Percentiles rank a stretch among this genome's conserved stretches.
phyloP scores from a whole-genome alignment of 2,329 filamentous ascomycete genomes.

The Tolypocladium pustulatum region DNA sequence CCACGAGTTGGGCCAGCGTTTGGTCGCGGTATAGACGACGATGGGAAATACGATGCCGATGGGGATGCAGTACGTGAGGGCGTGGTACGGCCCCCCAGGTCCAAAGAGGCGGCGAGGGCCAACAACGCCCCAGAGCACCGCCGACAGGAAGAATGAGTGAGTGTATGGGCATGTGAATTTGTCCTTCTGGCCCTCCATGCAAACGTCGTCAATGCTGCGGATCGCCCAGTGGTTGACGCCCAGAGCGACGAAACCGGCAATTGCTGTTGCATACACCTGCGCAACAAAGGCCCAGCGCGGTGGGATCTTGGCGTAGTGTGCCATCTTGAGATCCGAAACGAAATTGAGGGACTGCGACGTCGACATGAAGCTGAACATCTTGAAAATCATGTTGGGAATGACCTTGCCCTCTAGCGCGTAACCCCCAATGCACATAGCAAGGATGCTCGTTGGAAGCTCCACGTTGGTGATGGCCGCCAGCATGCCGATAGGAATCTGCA shows the following conservation, averaged over 20 bases:
- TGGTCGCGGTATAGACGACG: slow-evolving; percentile 6
- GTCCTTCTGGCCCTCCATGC: slow-evolving; percentile 35
- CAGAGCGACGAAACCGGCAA: slow-evolving; percentile 44
- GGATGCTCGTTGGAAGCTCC: slow-evolving; percentile 50
- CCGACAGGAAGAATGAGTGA: slow-evolving; percentile 47
- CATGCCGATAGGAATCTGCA: slow-evolving; percentile 45
- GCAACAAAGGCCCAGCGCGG: slow-evolving; percentile 43
- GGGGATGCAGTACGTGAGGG: slow-evolving; percentile 10
- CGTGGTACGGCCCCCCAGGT: slow-evolving; percentile 7
- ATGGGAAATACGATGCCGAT: slow-evolving; percentile 10
- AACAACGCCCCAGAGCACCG: slow-evolving; percentile 57
- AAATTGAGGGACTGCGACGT: slow-evolving; percentile 52
- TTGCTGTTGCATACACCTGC: slow-evolving; percentile 41
- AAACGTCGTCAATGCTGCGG: slow-evolving; percentile 45
- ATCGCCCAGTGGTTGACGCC: slow-evolving; percentile 51
- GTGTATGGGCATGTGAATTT: slow-evolving; percentile 40
- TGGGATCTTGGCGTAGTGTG: slow-evolving; percentile 51
- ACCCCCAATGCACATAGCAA: slow-evolving; percentile 56
- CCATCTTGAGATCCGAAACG: slow-evolving; percentile 48
- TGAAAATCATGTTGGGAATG: slow-evolving; percentile 62
- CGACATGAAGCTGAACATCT: slow-evolving; percentile 54
- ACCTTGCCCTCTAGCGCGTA: slow-evolving; percentile 56
- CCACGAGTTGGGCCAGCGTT: slow-evolving; percentile 10
- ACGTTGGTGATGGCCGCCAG: slow-evolving; percentile 45
- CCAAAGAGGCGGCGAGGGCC: slow-evolving; percentile 53